phyloP scores from a whole-genome alignment of 345 rosid genomes.

The Kandelia obovata region DNA sequence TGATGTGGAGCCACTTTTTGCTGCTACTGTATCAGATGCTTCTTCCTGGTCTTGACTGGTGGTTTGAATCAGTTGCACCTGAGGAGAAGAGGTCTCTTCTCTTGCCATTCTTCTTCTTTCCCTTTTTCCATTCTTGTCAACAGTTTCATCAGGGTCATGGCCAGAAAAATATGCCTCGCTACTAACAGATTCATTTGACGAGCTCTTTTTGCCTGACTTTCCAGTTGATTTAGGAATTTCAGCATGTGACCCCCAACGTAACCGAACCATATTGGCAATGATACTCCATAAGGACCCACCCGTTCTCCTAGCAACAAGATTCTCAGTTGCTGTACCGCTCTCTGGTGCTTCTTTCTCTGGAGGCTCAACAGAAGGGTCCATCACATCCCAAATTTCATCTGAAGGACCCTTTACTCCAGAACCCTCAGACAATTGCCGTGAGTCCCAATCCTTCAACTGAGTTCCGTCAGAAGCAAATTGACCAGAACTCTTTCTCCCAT shows the following conservation, averaged over 20 bases:
- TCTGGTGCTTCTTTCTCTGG: conserved; percentile 41
- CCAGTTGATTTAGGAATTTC: conserved; percentile 51
- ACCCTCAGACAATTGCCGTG: conserved; percentile 40
- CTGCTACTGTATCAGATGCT: conserved; percentile 23
- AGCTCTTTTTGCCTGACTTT: conserved; percentile 51
- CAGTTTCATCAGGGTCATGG: conserved; percentile 62
- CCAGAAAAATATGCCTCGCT: conserved; percentile 88
- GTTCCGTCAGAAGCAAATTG: conserved; percentile 26
- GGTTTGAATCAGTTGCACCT: conserved; percentile 33
- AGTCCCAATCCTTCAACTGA: conserved; percentile 37
- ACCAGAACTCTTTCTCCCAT: conserved; percentile 31
- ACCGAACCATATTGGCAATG: conserved; percentile 57
- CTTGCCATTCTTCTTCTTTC: conserved; percentile 33
- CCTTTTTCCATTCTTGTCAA: conserved; percentile 44
- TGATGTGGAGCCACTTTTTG: conserved; percentile 39
- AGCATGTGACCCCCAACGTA: conserved; percentile 65
- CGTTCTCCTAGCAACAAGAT: conserved; percentile 48
- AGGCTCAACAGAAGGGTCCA: conserved; percentile 44
- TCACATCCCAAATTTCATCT: conserved; percentile 86
- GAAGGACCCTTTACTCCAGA: conserved; percentile 73
- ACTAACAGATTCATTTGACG: conserved; percentile 55
- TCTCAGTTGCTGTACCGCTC: conserved; percentile 33
- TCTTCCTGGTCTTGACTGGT: conserved; percentile 37
- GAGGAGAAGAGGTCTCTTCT: conserved; percentile 37
- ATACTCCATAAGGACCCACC: conserved; percentile 75